Percentiles rank a stretch among this genome's conserved stretches.
Conservation (phyloP, 768 basidiomycete species). For the Serendipita sp. region DNA sequence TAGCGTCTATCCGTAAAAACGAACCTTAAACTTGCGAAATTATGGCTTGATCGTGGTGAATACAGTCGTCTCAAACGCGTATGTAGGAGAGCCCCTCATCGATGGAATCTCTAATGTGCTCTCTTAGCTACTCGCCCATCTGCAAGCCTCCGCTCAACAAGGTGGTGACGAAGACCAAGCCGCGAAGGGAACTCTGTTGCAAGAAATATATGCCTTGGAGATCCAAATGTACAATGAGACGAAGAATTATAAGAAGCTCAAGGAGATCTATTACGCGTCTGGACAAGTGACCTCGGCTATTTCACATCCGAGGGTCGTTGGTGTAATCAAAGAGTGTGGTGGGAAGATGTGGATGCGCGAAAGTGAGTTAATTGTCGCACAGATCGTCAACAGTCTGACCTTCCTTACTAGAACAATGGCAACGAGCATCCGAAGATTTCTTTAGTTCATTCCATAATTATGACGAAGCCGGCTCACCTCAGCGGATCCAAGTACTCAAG, state of each 20-base stretch:
- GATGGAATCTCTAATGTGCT: background rate
- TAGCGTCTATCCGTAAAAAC: conserved; percentile 90
- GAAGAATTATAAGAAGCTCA: conserved; percentile 88
- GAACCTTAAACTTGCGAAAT: conserved; percentile 89
- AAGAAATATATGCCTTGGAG: conserved; percentile 95
- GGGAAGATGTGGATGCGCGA: conserved; percentile 99
- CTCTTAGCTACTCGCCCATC: conserved; percentile 55
- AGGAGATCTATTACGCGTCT: conserved; percentile 97
- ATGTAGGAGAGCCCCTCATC: conserved; percentile 8
- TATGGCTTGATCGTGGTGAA: conserved; percentile 93
- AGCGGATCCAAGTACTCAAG: conserved; percentile 94
- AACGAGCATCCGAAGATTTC: conserved; percentile 91
- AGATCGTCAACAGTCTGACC: background rate
- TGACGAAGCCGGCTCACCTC: conserved; percentile 92
- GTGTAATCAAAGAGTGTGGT: conserved; percentile 96
- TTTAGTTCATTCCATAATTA: conserved; percentile 98
- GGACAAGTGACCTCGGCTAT: conserved; percentile 88
- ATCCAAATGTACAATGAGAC: conserved; percentile 99
- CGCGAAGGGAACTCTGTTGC: conserved; percentile 66
- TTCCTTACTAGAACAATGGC: conserved; percentile 64
- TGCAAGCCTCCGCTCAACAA: conserved; percentile 35
- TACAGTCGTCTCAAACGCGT: conserved; percentile 73
- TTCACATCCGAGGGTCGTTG: conserved; percentile 96
- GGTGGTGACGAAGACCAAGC: conserved; percentile 72
- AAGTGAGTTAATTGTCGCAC: conserved; percentile 33